Evolutionary conservation across 306 rosid species (phyloP).

Genomic region (Betula pendula): DNA sequence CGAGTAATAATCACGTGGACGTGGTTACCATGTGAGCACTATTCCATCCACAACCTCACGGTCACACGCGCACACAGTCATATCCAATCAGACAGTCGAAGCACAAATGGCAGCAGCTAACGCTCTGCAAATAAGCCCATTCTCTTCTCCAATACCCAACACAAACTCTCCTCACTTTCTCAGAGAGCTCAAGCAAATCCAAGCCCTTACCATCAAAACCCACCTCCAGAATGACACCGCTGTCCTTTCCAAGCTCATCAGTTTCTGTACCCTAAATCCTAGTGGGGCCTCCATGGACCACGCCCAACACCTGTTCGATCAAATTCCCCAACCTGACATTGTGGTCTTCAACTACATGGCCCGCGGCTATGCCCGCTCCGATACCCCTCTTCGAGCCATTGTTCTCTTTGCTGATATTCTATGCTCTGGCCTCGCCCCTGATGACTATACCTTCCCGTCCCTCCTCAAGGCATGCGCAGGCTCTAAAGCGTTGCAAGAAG

Average conservation of each 20-base stretch:
- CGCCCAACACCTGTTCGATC: constrained; percentile 60
- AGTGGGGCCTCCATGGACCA: constrained; percentile 50
- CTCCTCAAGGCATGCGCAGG: constrained; percentile 76
- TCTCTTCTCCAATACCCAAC: constrained; percentile 43
- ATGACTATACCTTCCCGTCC: constrained; percentile 75
- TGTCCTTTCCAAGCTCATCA: constrained; percentile 58
- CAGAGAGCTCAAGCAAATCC: constrained; percentile 67
- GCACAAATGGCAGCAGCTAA: constrained; percentile 43
- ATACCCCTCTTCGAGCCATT: constrained; percentile 57
- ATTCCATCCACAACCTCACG: not conserved
- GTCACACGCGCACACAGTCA: not conserved
- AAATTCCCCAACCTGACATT: constrained; percentile 63
- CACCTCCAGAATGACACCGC: constrained; percentile 47
- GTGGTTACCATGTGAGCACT: not conserved
- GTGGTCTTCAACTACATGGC: constrained; percentile 66
- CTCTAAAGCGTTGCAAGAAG: constrained; percentile 64
- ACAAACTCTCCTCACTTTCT: constrained; percentile 44
- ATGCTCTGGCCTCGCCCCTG: constrained; percentile 51
- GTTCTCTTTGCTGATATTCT: constrained; percentile 41
- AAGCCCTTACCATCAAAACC: constrained; percentile 70
- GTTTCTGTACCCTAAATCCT: constrained; percentile 50
- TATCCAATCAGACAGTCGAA: not conserved
- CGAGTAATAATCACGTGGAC: no score
- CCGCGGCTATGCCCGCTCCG: constrained; percentile 65
- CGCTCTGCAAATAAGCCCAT: constrained; percentile 36